A percentile compares a stretch with the other conserved stretches of the same genome.
phyloP scores from a whole-genome alignment of 2,329 filamentous ascomycete genomes.

The Hypoxylon sp. region DNA sequence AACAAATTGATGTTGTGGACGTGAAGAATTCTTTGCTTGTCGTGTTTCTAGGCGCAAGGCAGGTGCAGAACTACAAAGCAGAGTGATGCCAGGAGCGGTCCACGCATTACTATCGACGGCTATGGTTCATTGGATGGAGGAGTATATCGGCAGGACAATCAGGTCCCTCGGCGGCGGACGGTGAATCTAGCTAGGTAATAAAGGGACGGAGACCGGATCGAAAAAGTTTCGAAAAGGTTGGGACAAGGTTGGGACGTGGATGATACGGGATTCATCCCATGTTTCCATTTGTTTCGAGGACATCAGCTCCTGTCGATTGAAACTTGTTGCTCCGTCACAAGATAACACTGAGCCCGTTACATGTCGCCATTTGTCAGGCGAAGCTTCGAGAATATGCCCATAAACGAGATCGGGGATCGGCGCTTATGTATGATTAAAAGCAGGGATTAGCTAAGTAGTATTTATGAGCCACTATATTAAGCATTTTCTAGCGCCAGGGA shows the following conservation, averaged over 20 bases:
- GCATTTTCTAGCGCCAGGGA: neutral
- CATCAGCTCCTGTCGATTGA: constrained; percentile 9
- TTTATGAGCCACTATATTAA: neutral
- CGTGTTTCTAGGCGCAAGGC: constrained; percentile 4
- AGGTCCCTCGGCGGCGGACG: neutral
- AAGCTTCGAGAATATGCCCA: constrained; percentile 22
- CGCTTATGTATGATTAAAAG: neutral
- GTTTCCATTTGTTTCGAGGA: constrained; percentile 32
- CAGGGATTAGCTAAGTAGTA: neutral
- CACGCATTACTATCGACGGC: constrained; percentile 14
- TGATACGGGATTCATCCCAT: constrained; percentile 12
- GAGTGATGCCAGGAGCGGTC: neutral
- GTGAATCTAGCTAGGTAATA: constrained; percentile 11
- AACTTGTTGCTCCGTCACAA: neutral
- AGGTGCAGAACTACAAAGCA: constrained; percentile 17
- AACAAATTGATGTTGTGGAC: neutral
- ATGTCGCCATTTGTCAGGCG: constrained; percentile 19
- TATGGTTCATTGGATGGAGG: constrained; percentile 9
- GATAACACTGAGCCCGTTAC: neutral
- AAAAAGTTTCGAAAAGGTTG: neutral
- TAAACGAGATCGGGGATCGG: constrained; percentile 7
- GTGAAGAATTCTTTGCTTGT: constrained; percentile 24
- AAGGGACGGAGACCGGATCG: neutral
- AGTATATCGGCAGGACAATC: neutral
- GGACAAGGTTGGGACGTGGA: neutral